Evolutionary conservation across 1,139 yeast genomes (phyloP).

Genomic region (Kodamaea ohmeri): DNA sequence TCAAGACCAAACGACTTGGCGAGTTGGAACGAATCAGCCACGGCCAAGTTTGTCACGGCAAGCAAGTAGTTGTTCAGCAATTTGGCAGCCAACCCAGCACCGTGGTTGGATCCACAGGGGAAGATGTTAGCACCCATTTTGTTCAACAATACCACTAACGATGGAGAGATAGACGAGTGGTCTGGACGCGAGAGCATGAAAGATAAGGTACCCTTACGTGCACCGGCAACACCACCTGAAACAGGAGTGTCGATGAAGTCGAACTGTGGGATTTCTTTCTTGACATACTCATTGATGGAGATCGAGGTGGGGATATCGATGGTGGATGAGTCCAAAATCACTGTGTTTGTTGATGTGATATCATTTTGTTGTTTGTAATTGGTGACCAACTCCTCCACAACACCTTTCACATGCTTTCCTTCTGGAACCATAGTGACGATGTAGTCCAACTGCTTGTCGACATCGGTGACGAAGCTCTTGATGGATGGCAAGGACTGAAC

Average conservation of each 20-base stretch:
- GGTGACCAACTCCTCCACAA: slow-evolving; percentile 40
- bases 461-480: slow-evolving; percentile 34
- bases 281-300: slow-evolving; percentile 38
- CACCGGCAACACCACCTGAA: slow-evolving; percentile 62
- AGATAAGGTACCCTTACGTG: slow-evolving; percentile 53
- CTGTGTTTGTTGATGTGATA: slow-evolving; percentile 16
- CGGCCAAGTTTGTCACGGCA: slow-evolving; percentile 58
- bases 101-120: slow-evolving; percentile 52
- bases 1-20: slow-evolving; percentile 56
- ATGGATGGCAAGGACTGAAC: slow-evolving; percentile 25
- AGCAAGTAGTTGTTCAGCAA: slow-evolving; percentile 57
- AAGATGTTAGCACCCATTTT: slow-evolving; percentile 55
- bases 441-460: slow-evolving; percentile 39
- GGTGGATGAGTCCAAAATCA: slow-evolving; percentile 53
- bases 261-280: slow-evolving; percentile 30
- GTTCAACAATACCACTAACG: slow-evolving; percentile 30
- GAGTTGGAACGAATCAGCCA: slow-evolving; percentile 58
- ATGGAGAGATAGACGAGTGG: slow-evolving; percentile 27
- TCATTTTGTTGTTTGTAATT: slow-evolving; percentile 22
- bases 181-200: slow-evolving; percentile 52
- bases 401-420: slow-evolving; percentile 50
- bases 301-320: slow-evolving; percentile 52
- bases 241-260: slow-evolving; percentile 60
- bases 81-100: slow-evolving; percentile 59
- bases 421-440: slow-evolving; percentile 60